phyloP scores from a whole-genome alignment of 768 basidiomycete species.

The Suillus decipiens region DNA sequence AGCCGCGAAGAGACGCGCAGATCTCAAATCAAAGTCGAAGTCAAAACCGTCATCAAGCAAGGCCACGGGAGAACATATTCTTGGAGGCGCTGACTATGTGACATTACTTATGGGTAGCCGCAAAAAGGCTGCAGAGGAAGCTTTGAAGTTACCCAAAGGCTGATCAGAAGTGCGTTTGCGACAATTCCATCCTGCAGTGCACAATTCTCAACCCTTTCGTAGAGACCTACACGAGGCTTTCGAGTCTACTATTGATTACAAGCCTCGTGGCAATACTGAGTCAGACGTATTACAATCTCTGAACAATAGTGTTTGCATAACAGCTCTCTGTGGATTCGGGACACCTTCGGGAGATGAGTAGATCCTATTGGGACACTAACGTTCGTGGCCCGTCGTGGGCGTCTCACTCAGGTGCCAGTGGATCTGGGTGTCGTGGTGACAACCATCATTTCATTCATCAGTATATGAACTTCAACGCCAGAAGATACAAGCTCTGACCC shows the following conservation, averaged over 20 bases:
- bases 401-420: background rate
- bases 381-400: background rate
- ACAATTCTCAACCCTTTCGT: slow-evolving; percentile 79
- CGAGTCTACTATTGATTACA: background rate
- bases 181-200: slow-evolving; percentile 59
- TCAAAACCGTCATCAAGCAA: slow-evolving; percentile 11
- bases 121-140: slow-evolving; percentile 66
- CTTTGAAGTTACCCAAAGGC: slow-evolving; percentile 51
- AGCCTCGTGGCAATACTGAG: background rate
- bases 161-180: slow-evolving; percentile 35
- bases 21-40: slow-evolving; percentile 26
- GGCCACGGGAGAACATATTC: slow-evolving; percentile 41
- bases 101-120: slow-evolving; percentile 71
- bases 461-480: background rate
- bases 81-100: slow-evolving; percentile 80
- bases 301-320: background rate
- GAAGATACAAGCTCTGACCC: background rate
- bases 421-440: background rate
- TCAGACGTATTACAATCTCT: background rate
- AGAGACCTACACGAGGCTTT: background rate
- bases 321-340: background rate
- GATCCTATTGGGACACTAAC: background rate
- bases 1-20: slow-evolving; percentile 30
- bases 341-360: background rate
- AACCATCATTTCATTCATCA: background rate